Evolutionary conservation across 1,139 yeast genomes (phyloP), one percentile per base, ranked within the genome.

Genomic region (Lodderomyces theae): DNA sequence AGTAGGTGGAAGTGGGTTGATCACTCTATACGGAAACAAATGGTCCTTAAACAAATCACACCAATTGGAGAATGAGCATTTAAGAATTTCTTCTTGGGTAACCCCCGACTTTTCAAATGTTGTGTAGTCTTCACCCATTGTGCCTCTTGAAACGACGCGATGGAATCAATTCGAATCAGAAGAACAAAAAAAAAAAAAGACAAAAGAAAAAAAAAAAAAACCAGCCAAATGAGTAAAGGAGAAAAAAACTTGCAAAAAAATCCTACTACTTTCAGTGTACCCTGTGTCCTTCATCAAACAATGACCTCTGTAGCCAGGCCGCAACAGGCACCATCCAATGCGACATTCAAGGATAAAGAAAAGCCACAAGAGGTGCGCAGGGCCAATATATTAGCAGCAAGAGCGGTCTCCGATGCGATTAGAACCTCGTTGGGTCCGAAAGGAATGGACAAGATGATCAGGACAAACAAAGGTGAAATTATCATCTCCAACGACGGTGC

Each of bases 401-500:
- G 95, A 56, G 97, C 98, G 3, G 98, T 94, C 31, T 92, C 97
- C 2, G 98, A 94, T 64, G 98, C 98, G 40, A 89, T 92, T 58
- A 79, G 98, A 64, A 92, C 99, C 3, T 89, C 97, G 9, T 72
- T 92, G 45, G 99, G 99, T 26, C 99, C 99, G 40, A 90, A 89
- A 63, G 98, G 99, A 46, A 92, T 92, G 98, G 99, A 92, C 64
- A 94, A 94, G 72, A 92, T 92, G 98, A 87, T 87, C 68, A 89
- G 87, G 65, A 89, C 97, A 24, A 85, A 90, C 42, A 78, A 78
- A 39, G 97, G 97, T 30, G 92, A 92, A 58, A 86, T 92, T 53
- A 86, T 92, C 57, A 90, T 94, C 52, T 89, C 97, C 48, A 94
- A 92, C 62, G 99, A 92, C 66, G 99, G 99, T 33, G 97, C 95